Evolutionary conservation across 1,284 basidiomycete genomes (phyloP).

Genomic region (Porodaedalea pini): DNA sequence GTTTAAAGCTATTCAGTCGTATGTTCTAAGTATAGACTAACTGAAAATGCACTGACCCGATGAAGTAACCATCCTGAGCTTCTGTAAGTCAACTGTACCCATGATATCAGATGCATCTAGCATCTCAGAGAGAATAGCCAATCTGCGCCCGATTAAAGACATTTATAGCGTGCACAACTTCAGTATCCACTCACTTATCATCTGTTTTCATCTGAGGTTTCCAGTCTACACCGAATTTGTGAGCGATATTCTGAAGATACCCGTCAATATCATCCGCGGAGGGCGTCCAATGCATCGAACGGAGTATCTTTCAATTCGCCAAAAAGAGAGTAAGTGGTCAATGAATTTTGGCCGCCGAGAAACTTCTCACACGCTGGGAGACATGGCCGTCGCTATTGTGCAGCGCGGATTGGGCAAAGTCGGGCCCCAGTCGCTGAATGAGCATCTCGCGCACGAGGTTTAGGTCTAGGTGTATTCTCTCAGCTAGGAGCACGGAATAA

Average conservation of each 20-base stretch:
- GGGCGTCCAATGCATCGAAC: conserved; percentile 48
- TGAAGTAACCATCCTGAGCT: conserved; percentile 18
- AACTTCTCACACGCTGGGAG: conserved; percentile 44
- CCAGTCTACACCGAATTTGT: conserved; percentile 56
- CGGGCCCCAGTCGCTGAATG: conserved; percentile 49
- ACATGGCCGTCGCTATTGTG: conserved; percentile 53
- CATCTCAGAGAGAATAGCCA: conserved; percentile 45
- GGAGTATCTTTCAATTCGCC: conserved; percentile 40
- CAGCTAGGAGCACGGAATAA: not conserved
- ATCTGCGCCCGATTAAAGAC: conserved; percentile 14
- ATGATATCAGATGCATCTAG: conserved; percentile 35
- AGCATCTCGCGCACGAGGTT: conserved; percentile 50
- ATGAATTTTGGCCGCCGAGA: not conserved
- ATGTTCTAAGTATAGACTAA: not conserved
- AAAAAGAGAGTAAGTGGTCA: not conserved
- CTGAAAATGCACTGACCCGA: conserved; percentile 12
- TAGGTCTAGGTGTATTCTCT: conserved; percentile 45
- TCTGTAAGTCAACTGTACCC: conserved; percentile 19
- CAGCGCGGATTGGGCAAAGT: conserved; percentile 53
- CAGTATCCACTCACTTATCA: conserved; percentile 44
- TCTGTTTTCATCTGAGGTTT: conserved; percentile 54
- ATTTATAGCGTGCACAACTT: conserved; percentile 3
- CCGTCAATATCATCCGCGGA: conserved; percentile 53
- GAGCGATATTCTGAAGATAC: conserved; percentile 52
- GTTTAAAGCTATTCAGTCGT: not conserved